These are phyloP conservation scores for Arctium minus DNA, from an alignment of 129 eudicot genomes.

Conservation along the genomic window DNA sequence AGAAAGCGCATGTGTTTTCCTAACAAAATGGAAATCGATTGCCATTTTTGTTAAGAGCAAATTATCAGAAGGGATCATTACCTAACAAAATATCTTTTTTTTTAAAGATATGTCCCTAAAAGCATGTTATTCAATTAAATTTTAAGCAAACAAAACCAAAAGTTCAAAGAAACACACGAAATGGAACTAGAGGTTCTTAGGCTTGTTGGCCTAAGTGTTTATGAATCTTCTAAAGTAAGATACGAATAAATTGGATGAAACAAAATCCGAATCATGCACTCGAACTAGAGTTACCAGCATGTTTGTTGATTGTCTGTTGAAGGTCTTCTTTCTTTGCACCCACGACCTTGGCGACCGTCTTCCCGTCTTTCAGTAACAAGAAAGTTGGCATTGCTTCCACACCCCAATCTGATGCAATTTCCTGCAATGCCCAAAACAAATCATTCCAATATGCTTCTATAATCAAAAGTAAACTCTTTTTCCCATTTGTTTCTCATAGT, in stretches of 20 bases:
- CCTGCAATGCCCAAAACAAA: constrained; percentile 21
- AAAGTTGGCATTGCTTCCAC: constrained; percentile 88
- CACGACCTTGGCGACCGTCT: constrained; percentile 46
- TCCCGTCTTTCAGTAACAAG: constrained; percentile 54
- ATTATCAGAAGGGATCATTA: background rate
- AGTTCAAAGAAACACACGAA: background rate
- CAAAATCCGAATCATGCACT: constrained; percentile 10
- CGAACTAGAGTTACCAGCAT: constrained; percentile 25
- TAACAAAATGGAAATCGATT: background rate
- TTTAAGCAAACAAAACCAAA: background rate
- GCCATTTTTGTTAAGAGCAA: background rate
- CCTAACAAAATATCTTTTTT: background rate
- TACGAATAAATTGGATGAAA: background rate
- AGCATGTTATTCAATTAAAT: background rate
- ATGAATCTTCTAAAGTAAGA: background rate
- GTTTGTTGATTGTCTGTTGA: constrained; percentile 66
- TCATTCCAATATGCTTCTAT: background rate
- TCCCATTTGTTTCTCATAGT: background rate
- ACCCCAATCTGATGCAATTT: constrained; percentile 64
- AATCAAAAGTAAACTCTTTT: background rate
- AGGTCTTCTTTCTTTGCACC: constrained; percentile 75
- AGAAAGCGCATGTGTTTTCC: background rate
- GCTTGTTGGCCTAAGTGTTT: background rate
- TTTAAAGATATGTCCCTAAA: background rate
- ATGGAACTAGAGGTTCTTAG: background rate